Evolutionary conservation across 805 yeast genomes (phyloP), one percentile per base, ranked within the genome.

Genomic region (Torulaspora indica): DNA sequence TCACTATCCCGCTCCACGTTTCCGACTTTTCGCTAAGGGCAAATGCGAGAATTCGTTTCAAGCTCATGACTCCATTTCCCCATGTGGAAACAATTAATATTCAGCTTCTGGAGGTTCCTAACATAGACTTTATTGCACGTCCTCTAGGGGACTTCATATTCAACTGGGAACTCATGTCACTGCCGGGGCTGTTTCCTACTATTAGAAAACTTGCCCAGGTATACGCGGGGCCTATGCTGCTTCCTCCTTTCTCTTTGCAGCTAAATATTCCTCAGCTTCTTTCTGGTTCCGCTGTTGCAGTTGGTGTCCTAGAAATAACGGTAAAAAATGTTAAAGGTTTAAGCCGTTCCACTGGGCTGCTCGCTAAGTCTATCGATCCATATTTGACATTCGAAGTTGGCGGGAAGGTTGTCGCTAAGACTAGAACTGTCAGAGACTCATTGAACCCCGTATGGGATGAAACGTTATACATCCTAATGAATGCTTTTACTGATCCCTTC

Each of bases 161-260:
- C 66, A 85, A 90, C 47, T 84, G 95, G 82, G 99, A 93, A 65
- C 66, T 88, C 22, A 78, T 90, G 58, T 72, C 84, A 39, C 66
- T 93, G 42, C 99, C 99, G 10, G 98, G 98, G 35, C 69, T 93
- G 41, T 78, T 78, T 54, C 79, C 87, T 41, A 78, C 88, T 58
- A 82, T 91, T 57, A 83, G 85, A 63, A 88, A 84, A 58, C 82
- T 90, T 87, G 78, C 89, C 20, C 78, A 77, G 57, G 86, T 89
- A 61, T 90, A 83, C 67, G 81, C 79, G 42, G 98, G 98, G 8
- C 93, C 97, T 24, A 78, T 93, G 71, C 60, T 91, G 38, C 84
- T 87, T 57, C 74, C 85, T 35, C 99, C 99, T 10, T 81, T 93
- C 52, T 88, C 96, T 3, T 85, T 90, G 73, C 95, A 93, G 70